Evolutionary conservation across 1,139 yeast species (phyloP).

Genomic region (Geotrichum carabidarum): DNA sequence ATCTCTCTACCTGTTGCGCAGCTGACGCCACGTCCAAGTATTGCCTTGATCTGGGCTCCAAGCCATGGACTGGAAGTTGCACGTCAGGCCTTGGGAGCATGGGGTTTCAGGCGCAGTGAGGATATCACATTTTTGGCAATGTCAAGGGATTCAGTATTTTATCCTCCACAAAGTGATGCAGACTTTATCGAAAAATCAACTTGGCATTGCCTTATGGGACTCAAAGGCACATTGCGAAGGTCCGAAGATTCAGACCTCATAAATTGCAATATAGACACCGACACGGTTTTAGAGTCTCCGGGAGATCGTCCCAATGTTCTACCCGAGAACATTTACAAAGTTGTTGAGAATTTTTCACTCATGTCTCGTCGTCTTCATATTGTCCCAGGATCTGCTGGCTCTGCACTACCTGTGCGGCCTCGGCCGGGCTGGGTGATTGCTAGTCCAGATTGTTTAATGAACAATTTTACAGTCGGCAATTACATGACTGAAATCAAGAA

Average conservation of each 20-base stretch:
- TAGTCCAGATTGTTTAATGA: constrained; percentile 73
- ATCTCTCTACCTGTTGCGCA: constrained; percentile 63
- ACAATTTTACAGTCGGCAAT: constrained; percentile 55
- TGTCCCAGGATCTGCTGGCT: constrained; percentile 53
- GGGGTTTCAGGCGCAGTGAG: constrained; percentile 81
- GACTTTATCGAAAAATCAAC: constrained; percentile 31
- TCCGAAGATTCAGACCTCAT: constrained; percentile 78
- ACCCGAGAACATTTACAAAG: constrained; percentile 70
- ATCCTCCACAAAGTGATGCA: constrained; percentile 27
- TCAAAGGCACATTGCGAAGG: constrained; percentile 87
- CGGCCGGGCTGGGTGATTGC: constrained; percentile 90
- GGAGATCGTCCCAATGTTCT: constrained; percentile 44
- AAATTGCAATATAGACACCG: constrained; percentile 90
- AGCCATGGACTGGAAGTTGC: constrained; percentile 53
- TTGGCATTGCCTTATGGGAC: constrained; percentile 98
- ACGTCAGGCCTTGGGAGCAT: constrained; percentile 51
- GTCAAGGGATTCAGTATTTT: constrained; percentile 34
- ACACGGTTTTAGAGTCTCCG: constrained; percentile 57
- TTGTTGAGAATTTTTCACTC: constrained; percentile 86
- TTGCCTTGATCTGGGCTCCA: constrained; percentile 81
- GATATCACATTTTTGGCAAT: constrained; percentile 60
- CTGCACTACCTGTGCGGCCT: constrained; percentile 57
- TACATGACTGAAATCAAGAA: constrained; percentile 44
- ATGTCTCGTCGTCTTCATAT: constrained; percentile 80
- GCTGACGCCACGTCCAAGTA: constrained; percentile 79